phyloP scores from a whole-genome alignment of 2,329 filamentous ascomycete species.

The Tricladium varicosporioides region DNA sequence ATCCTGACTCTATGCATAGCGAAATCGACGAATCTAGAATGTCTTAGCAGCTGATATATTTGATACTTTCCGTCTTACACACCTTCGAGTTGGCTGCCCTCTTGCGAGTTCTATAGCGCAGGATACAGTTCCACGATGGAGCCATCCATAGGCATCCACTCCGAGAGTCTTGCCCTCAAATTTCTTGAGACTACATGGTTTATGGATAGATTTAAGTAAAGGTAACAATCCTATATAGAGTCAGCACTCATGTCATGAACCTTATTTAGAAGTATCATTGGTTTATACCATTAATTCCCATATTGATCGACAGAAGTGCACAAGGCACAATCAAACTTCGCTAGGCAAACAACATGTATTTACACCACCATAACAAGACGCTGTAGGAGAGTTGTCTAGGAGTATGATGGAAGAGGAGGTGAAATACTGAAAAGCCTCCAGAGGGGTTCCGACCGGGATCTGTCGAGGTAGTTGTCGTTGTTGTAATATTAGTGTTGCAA shows the following conservation, averaged over 20 bases:
- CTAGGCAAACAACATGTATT: slow-evolving; percentile 17
- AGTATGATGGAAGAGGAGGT: not conserved
- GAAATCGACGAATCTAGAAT: slow-evolving; percentile 77
- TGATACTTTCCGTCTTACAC: slow-evolving; percentile 34
- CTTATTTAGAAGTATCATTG: not conserved
- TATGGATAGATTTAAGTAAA: slow-evolving; percentile 94
- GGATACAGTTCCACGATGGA: slow-evolving; percentile 86
- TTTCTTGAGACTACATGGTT: slow-evolving; percentile 80
- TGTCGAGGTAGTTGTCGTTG: slow-evolving; percentile 8
- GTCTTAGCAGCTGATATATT: slow-evolving; percentile 4
- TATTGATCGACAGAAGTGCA: slow-evolving; percentile 18
- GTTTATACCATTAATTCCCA: slow-evolving; percentile 27
- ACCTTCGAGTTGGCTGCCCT: slow-evolving; percentile 85
- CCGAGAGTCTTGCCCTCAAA: slow-evolving; percentile 85
- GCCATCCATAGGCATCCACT: slow-evolving; percentile 98
- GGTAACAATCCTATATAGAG: slow-evolving; percentile 70
- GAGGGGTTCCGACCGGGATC: not conserved
- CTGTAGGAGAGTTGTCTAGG: not conserved
- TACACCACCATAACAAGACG: slow-evolving; percentile 9
- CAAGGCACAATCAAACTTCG: slow-evolving; percentile 22
- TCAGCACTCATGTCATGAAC: slow-evolving; percentile 20
- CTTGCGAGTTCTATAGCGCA: slow-evolving; percentile 90
- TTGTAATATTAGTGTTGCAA: slow-evolving; percentile 9
- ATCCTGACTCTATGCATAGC: slow-evolving; percentile 88
- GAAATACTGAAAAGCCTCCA: not conserved